Conservation (phyloP, 208 protist species). For the Acanthamoeba castellanii region DNA sequence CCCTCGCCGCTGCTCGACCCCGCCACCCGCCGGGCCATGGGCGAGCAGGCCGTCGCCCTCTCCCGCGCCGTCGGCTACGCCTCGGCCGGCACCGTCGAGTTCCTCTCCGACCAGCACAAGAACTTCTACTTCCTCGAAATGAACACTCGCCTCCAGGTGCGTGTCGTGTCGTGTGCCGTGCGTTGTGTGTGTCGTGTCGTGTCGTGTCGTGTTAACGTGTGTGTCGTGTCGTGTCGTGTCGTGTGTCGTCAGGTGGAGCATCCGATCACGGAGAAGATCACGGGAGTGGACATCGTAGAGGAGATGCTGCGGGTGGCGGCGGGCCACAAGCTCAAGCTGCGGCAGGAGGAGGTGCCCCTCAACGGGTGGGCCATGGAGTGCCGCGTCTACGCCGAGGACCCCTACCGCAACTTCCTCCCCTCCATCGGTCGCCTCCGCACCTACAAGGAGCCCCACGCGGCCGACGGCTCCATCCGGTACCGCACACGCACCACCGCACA, state of each 20-base stretch:
- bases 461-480: neutral
- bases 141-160: constrained; percentile 91
- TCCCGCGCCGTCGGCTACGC: constrained; percentile 88
- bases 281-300: constrained; percentile 90
- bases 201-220: neutral
- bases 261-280: constrained; percentile 91
- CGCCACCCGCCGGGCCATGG: constrained; percentile 87
- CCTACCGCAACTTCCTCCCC: constrained; percentile 88
- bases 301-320: constrained; percentile 91
- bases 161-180: no score
- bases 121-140: constrained; percentile 94
- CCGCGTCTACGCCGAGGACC: constrained; percentile 90
- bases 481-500: neutral
- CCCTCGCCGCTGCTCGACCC: constrained; percentile 85
- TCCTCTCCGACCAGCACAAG: constrained; percentile 89
- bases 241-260: constrained; percentile 87
- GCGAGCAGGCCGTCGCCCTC: constrained; percentile 89
- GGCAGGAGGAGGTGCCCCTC: constrained; percentile 84
- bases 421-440: constrained; percentile 86
- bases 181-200: neutral
- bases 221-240: neutral
- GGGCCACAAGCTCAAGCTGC: constrained; percentile 79
- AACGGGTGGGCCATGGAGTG: constrained; percentile 90
- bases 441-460: constrained; percentile 85
- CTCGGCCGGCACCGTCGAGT: constrained; percentile 90